Percentiles rank a stretch among this genome's conserved stretches.
Conservation (phyloP, 78 protist genomes). For the Dictyostelium firmibasis region DNA sequence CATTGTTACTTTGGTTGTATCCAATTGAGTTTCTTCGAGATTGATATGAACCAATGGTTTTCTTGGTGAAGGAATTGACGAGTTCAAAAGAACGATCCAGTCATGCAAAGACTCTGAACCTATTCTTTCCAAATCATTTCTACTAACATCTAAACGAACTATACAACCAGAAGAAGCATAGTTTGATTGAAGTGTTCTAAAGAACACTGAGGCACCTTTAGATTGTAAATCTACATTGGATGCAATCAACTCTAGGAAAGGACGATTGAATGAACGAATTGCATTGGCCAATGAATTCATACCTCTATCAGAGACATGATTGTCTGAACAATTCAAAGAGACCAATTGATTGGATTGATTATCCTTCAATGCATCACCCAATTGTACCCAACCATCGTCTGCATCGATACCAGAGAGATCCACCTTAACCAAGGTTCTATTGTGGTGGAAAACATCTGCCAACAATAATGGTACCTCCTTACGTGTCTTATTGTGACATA, state of each 20-base stretch:
- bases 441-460: slow-evolving; percentile 71
- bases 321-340: slow-evolving; percentile 21
- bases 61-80: slow-evolving; percentile 24
- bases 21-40: slow-evolving; percentile 35
- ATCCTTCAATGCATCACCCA: slow-evolving; percentile 44
- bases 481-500: slow-evolving; percentile 60
- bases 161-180: slow-evolving; percentile 19
- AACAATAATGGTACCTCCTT: slow-evolving; percentile 49
- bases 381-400: slow-evolving; percentile 53
- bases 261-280: slow-evolving; percentile 17
- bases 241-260: slow-evolving; percentile 11
- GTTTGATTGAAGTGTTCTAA: slow-evolving; percentile 53
- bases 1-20: slow-evolving; percentile 3
- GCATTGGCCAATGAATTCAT: slow-evolving; percentile 28
- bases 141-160: slow-evolving; percentile 5
- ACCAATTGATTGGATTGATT: slow-evolving; percentile 18
- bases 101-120: slow-evolving; percentile 64
- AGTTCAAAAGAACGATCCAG: slow-evolving; percentile 10
- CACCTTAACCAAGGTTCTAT: neutral
- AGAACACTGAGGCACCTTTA: slow-evolving; percentile 46
- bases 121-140: slow-evolving; percentile 20
- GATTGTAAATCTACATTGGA: slow-evolving; percentile 13
- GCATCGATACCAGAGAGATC: slow-evolving; percentile 21
- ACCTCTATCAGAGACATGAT: slow-evolving; percentile 40
- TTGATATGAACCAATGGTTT: slow-evolving; percentile 48